These are phyloP conservation scores for Fusarium sp. DNA, from an alignment of 2,329 filamentous ascomycete genomes.

Conservation along the genomic window DNA sequence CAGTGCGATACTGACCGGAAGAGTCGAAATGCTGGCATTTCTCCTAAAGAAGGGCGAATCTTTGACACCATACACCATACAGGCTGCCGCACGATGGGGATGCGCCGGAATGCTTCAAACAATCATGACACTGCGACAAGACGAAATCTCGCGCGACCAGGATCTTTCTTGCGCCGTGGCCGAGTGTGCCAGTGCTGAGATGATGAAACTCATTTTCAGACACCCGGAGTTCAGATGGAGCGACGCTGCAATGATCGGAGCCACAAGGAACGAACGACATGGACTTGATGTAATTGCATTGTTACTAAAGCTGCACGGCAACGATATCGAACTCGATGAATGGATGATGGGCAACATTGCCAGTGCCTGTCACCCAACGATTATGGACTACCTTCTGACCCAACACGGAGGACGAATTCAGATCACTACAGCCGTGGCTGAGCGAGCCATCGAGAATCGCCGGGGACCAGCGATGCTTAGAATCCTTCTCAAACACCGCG, in stretches of 20 bases:
- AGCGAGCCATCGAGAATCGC: constrained; percentile 27
- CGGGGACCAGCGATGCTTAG: constrained; percentile 26
- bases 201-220: constrained; percentile 19
- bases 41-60: constrained; percentile 22
- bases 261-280: constrained; percentile 16
- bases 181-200: constrained; percentile 14
- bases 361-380: constrained; percentile 15
- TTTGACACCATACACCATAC: constrained; percentile 23
- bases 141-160: constrained; percentile 27
- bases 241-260: constrained; percentile 24
- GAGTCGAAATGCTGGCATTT: constrained; percentile 28
- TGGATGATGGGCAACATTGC: constrained; percentile 32
- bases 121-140: constrained; percentile 18
- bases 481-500: constrained; percentile 24
- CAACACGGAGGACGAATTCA: constrained; percentile 13
- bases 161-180: constrained; percentile 24
- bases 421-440: constrained; percentile 18
- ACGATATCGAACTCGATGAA: constrained; percentile 14
- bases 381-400: constrained; percentile 24
- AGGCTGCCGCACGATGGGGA: constrained; percentile 25
- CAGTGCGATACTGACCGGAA: constrained; percentile 24
- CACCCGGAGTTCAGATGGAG: constrained; percentile 22
- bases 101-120: constrained; percentile 19
- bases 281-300: constrained; percentile 14
- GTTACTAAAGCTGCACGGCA: constrained; percentile 15